A percentile compares a stretch with the other conserved stretches of the same genome.
Evolutionary conservation across 1,284 basidiomycete species (phyloP).

Genomic region (Microbotryum silenes-acaulis): DNA sequence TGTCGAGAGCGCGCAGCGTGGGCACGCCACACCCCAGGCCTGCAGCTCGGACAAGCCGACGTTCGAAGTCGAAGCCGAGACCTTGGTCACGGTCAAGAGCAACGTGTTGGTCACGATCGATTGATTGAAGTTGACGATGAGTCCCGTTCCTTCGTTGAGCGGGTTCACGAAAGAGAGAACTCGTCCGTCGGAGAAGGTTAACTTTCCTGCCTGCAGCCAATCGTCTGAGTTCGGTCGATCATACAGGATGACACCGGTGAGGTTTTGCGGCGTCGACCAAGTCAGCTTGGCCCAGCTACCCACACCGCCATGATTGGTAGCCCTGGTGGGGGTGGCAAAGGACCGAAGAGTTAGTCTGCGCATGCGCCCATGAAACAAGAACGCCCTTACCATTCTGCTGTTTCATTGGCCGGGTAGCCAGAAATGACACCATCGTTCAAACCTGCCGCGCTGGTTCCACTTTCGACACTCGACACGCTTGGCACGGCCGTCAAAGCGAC

Average conservation of each 20-base stretch:
- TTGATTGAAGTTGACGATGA: constrained; percentile 7
- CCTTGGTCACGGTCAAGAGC: constrained; percentile 17
- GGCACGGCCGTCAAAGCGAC: constrained; percentile 5
- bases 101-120: constrained; percentile 9
- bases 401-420: constrained; percentile 22
- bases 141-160: constrained; percentile 24
- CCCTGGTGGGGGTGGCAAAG: not conserved
- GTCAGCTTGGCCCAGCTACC: constrained; percentile 11
- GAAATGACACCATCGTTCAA: constrained; percentile 18
- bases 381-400: constrained; percentile 15
- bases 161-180: constrained; percentile 11
- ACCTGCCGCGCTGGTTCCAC: too few relatives aligned
- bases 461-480: not conserved
- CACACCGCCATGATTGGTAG: constrained; percentile 5
- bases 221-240: constrained; percentile 20
- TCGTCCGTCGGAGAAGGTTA: constrained; percentile 24
- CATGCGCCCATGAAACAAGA: not conserved
- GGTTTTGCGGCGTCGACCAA: constrained; percentile 11
- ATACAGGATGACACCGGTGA: constrained; percentile 10
- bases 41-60: constrained; percentile 24
- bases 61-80: constrained; percentile 19
- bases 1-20: too few relatives aligned
- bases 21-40: not conserved
- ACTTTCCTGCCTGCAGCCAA: constrained; percentile 20
- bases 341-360: not conserved